Conservation (phyloP, 2,329 filamentous ascomycete genomes). For the Elsinoe arachidis region DNA sequence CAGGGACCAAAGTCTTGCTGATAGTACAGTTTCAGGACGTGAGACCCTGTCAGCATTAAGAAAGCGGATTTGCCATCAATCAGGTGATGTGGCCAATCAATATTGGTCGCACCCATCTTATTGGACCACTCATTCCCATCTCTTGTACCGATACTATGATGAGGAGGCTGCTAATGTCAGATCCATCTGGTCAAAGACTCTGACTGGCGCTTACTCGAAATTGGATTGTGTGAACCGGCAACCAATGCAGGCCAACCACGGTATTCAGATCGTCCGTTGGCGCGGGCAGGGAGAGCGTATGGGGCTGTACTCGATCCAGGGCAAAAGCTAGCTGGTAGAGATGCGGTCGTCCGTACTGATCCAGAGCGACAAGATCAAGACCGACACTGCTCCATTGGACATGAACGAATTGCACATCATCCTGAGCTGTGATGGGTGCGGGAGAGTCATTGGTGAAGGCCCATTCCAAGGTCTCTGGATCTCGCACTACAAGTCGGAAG, state of each 20-base stretch:
- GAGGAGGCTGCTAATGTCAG: conserved; percentile 15
- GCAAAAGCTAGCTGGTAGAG: conserved; percentile 64
- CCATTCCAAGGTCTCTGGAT: conserved; percentile 64
- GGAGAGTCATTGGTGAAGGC: conserved; percentile 62
- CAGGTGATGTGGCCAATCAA: conserved; percentile 65
- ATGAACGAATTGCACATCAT: conserved; percentile 63
- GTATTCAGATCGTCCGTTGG: conserved; percentile 64
- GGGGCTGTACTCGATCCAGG: conserved; percentile 61
- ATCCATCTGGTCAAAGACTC: not conserved
- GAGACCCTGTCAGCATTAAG: conserved; percentile 66
- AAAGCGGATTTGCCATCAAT: conserved; percentile 63
- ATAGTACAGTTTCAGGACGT: conserved; percentile 66
- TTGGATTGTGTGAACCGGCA: conserved; percentile 39
- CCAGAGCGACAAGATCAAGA: conserved; percentile 74
- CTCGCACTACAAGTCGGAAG: conserved; percentile 62
- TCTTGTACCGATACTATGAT: conserved; percentile 33
- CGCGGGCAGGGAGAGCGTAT: conserved; percentile 58
- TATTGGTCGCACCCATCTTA: conserved; percentile 55
- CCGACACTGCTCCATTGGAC: conserved; percentile 71
- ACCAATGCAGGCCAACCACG: conserved; percentile 80
- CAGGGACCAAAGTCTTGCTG: conserved; percentile 64
- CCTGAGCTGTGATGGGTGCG: conserved; percentile 54
- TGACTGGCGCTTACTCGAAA: conserved; percentile 21
- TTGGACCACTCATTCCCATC: conserved; percentile 54
- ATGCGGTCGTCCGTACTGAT: conserved; percentile 67